Percentiles rank a stretch among this genome's conserved stretches.
phyloP scores from a whole-genome alignment of 257 asterid species.

The Jaltomata sinuosa region DNA sequence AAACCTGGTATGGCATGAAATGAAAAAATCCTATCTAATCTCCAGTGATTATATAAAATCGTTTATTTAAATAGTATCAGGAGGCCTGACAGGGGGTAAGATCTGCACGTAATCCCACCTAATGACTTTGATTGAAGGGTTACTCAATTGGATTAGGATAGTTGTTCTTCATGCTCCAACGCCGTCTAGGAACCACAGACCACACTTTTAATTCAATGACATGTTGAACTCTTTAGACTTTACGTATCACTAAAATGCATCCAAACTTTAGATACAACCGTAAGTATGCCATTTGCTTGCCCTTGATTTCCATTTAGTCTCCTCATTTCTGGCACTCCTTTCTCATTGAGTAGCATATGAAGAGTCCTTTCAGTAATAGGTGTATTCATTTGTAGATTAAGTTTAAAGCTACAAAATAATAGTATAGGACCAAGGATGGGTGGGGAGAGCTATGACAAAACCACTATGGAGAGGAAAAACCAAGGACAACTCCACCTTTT shows the following conservation, averaged over 20 bases:
- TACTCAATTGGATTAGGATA: neutral
- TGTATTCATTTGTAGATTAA: neutral
- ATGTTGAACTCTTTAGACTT: neutral
- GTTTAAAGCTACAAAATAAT: neutral
- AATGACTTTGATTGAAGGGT: neutral
- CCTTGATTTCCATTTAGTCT: neutral
- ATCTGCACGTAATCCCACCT: neutral
- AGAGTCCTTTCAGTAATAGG: neutral
- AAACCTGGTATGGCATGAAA: neutral
- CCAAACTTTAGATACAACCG: neutral
- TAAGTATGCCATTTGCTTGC: neutral
- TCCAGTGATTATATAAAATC: neutral
- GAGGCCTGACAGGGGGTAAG: neutral
- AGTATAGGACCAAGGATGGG: neutral
- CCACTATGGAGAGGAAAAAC: neutral
- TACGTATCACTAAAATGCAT: neutral
- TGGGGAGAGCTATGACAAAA: neutral
- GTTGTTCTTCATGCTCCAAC: neutral
- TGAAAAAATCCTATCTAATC: neutral
- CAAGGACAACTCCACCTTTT: neutral
- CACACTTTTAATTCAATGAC: neutral
- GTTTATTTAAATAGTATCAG: too few species aligned
- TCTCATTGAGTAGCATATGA: neutral
- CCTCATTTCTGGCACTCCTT: neutral
- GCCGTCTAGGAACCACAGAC: neutral